These are phyloP conservation scores for Xylaria multiplex DNA, from an alignment of 2,329 filamentous ascomycete genomes.

Conservation along the genomic window DNA sequence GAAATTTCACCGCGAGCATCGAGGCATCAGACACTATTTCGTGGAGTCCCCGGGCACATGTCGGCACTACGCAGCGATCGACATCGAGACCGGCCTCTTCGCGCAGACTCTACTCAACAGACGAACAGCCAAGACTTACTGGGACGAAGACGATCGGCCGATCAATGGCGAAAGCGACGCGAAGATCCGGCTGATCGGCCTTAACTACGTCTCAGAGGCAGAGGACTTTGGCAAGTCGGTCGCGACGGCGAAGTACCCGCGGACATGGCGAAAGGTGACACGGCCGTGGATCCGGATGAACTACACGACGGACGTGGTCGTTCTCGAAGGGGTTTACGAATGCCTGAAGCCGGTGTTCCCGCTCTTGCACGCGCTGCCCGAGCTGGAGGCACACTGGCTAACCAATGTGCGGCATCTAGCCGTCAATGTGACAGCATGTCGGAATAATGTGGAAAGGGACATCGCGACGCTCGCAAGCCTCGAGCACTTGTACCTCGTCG, in stretches of 20 bases:
- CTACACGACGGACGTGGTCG: background rate
- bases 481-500: background rate
- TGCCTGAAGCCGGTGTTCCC: background rate
- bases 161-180: background rate
- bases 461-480: background rate
- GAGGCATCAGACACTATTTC: slow-evolving; percentile 3
- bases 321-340: background rate
- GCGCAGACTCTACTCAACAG: background rate
- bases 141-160: background rate
- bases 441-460: background rate
- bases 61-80: slow-evolving; percentile 3
- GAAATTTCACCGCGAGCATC: background rate
- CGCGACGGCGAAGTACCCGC: background rate
- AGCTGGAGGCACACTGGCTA: background rate
- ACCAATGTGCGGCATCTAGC: background rate
- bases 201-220: background rate
- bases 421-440: background rate
- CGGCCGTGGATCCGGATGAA: background rate
- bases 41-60: background rate
- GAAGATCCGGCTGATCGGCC: background rate
- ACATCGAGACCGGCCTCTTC: background rate
- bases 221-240: background rate
- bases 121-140: background rate
- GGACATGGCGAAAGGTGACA: background rate
- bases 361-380: background rate